phyloP scores from a whole-genome alignment of 306 rosid genomes.

The Cicer chorassanicum region DNA sequence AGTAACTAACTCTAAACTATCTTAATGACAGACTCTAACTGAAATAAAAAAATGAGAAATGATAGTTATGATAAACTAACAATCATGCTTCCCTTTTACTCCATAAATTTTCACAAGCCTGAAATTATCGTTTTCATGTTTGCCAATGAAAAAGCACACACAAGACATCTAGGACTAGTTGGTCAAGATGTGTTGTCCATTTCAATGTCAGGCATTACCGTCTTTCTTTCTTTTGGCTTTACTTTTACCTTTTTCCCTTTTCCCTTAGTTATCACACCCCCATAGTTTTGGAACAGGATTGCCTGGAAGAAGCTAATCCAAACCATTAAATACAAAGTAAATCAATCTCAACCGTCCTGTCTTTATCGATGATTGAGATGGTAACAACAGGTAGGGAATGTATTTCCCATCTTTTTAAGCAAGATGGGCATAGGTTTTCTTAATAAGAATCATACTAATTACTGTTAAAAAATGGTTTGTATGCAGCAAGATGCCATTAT shows the following conservation, averaged over 20 bases:
- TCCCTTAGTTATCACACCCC: not conserved
- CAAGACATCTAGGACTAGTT: not conserved
- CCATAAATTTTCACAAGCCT: not conserved
- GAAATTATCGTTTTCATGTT: not conserved
- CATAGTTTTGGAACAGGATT: not conserved
- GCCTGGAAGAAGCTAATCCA: not conserved
- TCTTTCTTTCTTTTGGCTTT: not conserved
- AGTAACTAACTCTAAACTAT: no score
- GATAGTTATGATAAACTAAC: no score
- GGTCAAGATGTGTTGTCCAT: slow-evolving; percentile 6
- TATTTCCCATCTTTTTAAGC: not conserved
- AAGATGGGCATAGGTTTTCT: slow-evolving; percentile 19
- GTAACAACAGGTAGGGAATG: not conserved
- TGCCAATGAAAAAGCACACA: not conserved
- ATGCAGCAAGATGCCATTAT: not conserved
- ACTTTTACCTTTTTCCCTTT: not conserved
- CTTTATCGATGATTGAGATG: not conserved
- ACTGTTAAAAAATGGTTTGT: not conserved
- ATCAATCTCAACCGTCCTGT: not conserved
- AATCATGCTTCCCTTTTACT: not conserved
- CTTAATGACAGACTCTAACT: no score
- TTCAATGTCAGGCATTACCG: not conserved
- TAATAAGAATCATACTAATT: slow-evolving; percentile 14
- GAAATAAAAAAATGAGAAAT: no score
- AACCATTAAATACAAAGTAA: not conserved